These are phyloP conservation scores for Neocatenulostroma microsporum DNA, from an alignment of 2,329 filamentous ascomycete species.

Conservation along the genomic window DNA sequence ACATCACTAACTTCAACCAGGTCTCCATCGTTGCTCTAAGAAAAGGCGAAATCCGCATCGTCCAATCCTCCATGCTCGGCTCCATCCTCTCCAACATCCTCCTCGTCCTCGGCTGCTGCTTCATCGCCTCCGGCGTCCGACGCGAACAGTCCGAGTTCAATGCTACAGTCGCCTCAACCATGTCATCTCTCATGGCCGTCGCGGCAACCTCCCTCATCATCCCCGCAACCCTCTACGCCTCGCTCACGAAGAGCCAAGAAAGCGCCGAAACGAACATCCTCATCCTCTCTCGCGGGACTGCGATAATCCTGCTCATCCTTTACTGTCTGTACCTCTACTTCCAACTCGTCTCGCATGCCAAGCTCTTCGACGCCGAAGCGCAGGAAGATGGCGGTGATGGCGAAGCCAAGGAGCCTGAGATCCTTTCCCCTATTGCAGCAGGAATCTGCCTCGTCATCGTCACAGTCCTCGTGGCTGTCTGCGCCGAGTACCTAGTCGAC, in stretches of 20 bases:
- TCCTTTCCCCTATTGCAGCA: constrained; percentile 40
- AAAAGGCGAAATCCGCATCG: constrained; percentile 82
- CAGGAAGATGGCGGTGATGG: constrained; percentile 25
- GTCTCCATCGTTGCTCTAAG: constrained; percentile 85
- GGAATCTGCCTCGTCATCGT: constrained; percentile 41
- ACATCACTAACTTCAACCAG: constrained; percentile 35
- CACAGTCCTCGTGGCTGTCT: constrained; percentile 43
- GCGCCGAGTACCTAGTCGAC: constrained; percentile 48
- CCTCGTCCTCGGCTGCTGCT: constrained; percentile 55
- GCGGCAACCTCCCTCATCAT: constrained; percentile 48
- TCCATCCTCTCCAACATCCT: constrained; percentile 92
- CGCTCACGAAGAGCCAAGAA: constrained; percentile 33
- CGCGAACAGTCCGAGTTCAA: constrained; percentile 53
- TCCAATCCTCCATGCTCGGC: constrained; percentile 96
- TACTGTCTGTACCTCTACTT: constrained; percentile 50
- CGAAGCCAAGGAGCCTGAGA: constrained; percentile 31
- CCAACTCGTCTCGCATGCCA: constrained; percentile 45
- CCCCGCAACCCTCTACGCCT: constrained; percentile 46
- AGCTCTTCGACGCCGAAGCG: constrained; percentile 39
- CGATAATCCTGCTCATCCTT: constrained; percentile 47
- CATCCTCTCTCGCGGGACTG: constrained; percentile 45
- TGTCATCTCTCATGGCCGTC: constrained; percentile 54
- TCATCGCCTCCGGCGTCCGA: constrained; percentile 42
- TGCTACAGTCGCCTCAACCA: constrained; percentile 69
- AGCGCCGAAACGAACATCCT: constrained; percentile 40